Conservation (phyloP, 129 eudicot species). For the Artemisia tridentata region DNA sequence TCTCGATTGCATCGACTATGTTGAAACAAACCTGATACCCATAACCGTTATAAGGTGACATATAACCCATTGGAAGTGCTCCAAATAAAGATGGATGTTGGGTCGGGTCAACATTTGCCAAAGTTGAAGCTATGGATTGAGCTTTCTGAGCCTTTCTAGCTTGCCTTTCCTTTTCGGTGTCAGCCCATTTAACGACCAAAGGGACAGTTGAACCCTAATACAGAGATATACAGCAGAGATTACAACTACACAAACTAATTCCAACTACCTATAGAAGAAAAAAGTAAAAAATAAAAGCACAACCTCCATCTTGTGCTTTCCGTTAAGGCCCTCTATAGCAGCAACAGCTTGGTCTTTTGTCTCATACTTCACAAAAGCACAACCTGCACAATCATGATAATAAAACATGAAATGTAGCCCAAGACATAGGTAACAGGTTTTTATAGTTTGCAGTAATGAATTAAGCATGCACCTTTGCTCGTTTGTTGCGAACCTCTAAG, state of each 20-base stretch:
- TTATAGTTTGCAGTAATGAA: conserved; percentile 20
- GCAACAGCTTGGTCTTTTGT: conserved; percentile 96
- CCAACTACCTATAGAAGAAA: background rate
- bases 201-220: conserved; percentile 86
- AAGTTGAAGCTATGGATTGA: conserved; percentile 53
- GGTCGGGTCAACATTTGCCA: conserved; percentile 53
- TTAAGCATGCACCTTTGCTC: conserved; percentile 66
- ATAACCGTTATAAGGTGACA: conserved; percentile 85
- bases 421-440: conserved; percentile 5
- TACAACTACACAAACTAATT: background rate
- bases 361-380: conserved; percentile 97
- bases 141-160: conserved; percentile 97
- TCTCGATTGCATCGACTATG: background rate
- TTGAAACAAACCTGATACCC: conserved; percentile 82
- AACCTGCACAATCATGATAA: conserved; percentile 46
- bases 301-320: conserved; percentile 99
- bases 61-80: conserved; percentile 88
- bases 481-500: conserved; percentile 98
- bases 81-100: conserved; percentile 85
- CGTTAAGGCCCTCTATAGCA: conserved; percentile 89
- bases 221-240: conserved; percentile 6
- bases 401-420: conserved; percentile 15
- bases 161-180: conserved; percentile 94
- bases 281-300: conserved; percentile 16
- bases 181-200: conserved; percentile 99